A percentile compares a stretch with the other conserved stretches of the same genome.
These are phyloP conservation scores for Nothophoma quercina DNA, from an alignment of 2,329 filamentous ascomycete genomes.

Conservation along the genomic window DNA sequence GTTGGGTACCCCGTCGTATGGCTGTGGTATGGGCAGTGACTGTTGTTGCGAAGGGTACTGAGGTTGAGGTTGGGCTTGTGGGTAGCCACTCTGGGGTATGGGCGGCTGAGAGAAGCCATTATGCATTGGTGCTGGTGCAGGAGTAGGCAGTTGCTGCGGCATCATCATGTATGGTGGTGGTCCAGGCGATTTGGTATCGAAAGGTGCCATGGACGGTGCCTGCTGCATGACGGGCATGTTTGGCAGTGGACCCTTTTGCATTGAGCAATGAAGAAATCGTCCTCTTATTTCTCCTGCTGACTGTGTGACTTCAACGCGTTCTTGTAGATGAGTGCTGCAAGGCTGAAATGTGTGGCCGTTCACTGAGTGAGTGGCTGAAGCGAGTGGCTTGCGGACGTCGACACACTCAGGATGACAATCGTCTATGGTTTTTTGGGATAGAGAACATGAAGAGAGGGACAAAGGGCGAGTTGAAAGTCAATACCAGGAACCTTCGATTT, in stretches of 20 bases:
- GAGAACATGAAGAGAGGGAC: neutral
- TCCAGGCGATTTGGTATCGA: slow-evolving; percentile 23
- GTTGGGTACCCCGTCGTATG: slow-evolving; percentile 30
- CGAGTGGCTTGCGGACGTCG: slow-evolving; percentile 12
- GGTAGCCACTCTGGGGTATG: slow-evolving; percentile 22
- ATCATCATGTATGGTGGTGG: slow-evolving; percentile 33
- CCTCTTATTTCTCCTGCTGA: neutral
- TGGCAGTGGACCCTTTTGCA: neutral
- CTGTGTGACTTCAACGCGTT: neutral
- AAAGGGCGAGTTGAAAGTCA: neutral
- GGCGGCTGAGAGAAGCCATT: slow-evolving; percentile 22
- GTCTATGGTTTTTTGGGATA: neutral
- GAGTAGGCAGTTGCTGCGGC: slow-evolving; percentile 27
- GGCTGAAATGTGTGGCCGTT: slow-evolving; percentile 13
- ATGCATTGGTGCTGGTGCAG: slow-evolving; percentile 24
- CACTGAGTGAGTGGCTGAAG: slow-evolving; percentile 14
- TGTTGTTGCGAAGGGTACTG: no score
- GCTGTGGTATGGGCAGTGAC: slow-evolving; percentile 22
- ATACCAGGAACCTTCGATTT: neutral
- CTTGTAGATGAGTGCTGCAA: neutral
- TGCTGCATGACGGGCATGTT: slow-evolving; percentile 25
- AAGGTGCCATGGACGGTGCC: slow-evolving; percentile 21
- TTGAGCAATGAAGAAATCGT: neutral
- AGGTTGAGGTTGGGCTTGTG: slow-evolving; percentile 24
- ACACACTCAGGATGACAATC: no score